A percentile compares a stretch with the other conserved stretches of the same genome.
Evolutionary conservation across 1,139 yeast species (phyloP).

Genomic region (Geotrichum macrosporum): DNA sequence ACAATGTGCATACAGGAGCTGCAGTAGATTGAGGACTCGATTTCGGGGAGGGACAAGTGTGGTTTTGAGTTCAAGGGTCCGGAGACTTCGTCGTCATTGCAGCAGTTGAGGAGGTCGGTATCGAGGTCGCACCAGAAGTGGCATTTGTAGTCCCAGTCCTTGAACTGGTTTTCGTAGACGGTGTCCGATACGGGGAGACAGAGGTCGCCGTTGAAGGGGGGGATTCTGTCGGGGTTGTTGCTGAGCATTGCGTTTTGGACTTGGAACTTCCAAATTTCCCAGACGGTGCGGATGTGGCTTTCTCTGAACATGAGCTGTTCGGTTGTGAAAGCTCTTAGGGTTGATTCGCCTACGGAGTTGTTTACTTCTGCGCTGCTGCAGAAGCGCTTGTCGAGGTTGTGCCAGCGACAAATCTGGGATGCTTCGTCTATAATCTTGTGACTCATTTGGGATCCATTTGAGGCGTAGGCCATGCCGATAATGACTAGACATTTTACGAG

Average conservation of each 20-base stretch:
- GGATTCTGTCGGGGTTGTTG: constrained; percentile 9
- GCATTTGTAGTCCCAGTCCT: constrained; percentile 23
- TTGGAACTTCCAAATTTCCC: constrained; percentile 26
- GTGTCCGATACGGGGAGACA: constrained; percentile 24
- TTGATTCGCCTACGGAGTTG: constrained; percentile 9
- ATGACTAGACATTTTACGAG: constrained; percentile 24
- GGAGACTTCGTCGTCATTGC: not conserved
- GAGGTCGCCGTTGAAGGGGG: constrained; percentile 25
- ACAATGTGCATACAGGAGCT: constrained; percentile 6
- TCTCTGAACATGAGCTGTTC: constrained; percentile 23
- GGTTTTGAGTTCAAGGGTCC: not conserved
- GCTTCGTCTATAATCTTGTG: constrained; percentile 8
- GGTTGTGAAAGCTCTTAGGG: constrained; percentile 1
- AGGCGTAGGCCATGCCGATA: constrained; percentile 19
- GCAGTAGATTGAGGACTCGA: constrained; percentile 6
- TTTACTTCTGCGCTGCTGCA: constrained; percentile 19
- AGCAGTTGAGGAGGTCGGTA: constrained; percentile 19
- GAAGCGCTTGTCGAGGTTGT: constrained; percentile 21
- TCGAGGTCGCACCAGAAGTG: constrained; percentile 26
- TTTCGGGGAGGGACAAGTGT: not conserved
- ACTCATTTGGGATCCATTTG: constrained; percentile 15
- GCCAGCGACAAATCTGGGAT: constrained; percentile 7
- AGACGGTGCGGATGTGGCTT: constrained; percentile 24
- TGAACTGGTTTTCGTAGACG: constrained; percentile 22
- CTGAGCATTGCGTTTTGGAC: constrained; percentile 18